phyloP scores from a whole-genome alignment of 345 rosid genomes.

The Corymbia maculata region DNA sequence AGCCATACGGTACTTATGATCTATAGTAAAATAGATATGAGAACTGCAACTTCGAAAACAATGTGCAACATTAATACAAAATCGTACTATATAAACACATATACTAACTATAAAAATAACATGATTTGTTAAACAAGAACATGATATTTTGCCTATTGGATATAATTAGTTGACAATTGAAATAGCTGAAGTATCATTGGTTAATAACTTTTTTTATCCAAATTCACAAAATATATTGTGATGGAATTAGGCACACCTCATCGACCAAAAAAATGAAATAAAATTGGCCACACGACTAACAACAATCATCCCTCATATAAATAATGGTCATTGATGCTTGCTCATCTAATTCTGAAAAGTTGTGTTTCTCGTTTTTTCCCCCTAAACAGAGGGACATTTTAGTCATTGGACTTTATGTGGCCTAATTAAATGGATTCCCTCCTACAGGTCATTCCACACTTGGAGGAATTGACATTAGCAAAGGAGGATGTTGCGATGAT shows the following conservation, averaged over 20 bases:
- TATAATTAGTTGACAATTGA: too few relatives aligned
- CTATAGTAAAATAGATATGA: background rate
- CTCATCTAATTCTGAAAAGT: fast-evolving
- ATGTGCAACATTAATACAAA: too few relatives aligned
- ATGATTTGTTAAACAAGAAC: too few relatives aligned
- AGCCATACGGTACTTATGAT: background rate
- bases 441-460: fast-evolving
- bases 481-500: background rate
- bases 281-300: background rate
- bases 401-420: background rate
- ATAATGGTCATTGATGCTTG: background rate
- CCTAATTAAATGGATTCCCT: background rate
- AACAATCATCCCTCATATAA: background rate
- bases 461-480: background rate
- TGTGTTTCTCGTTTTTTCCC: background rate
- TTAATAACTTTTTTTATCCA: too few relatives aligned
- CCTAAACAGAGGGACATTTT: background rate
- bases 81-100: too few relatives aligned
- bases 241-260: too few relatives aligned
- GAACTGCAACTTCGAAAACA: fast-evolving
- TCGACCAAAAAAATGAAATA: too few relatives aligned
- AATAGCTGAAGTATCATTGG: too few relatives aligned
- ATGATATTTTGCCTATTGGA: too few relatives aligned
- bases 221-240: too few relatives aligned
- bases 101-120: too few relatives aligned